Conservation (phyloP, 768 basidiomycete genomes). For the Mycena metata region DNA sequence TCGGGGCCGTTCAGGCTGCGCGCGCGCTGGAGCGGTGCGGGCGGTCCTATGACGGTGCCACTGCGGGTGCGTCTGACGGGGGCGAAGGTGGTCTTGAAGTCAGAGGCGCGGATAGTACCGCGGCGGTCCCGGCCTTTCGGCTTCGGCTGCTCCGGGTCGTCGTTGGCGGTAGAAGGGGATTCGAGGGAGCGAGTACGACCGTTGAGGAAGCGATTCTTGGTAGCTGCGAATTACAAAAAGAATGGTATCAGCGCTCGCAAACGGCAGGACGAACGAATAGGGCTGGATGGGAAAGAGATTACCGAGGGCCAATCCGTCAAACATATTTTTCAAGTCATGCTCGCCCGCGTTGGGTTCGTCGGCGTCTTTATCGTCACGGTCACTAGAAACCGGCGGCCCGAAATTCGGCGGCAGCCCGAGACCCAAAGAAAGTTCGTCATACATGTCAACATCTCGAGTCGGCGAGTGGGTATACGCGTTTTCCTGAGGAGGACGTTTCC, state of each 20-base stretch:
- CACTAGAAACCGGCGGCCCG: background rate
- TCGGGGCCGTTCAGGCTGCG: slow-evolving; percentile 21
- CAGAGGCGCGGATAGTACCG: slow-evolving; percentile 66
- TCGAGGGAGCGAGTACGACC: slow-evolving; percentile 43
- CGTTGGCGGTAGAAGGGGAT: slow-evolving; percentile 20
- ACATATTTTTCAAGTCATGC: slow-evolving; percentile 34
- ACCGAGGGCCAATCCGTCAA: slow-evolving; percentile 42
- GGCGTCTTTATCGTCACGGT: slow-evolving; percentile 11
- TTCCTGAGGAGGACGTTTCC: slow-evolving; percentile 33
- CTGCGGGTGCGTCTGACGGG: slow-evolving; percentile 53
- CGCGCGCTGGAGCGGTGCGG: slow-evolving; percentile 10
- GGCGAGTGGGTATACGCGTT: slow-evolving; percentile 29
- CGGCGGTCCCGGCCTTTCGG: slow-evolving; percentile 53
- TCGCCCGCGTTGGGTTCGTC: slow-evolving; percentile 2
- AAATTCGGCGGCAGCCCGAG: slow-evolving; percentile 8
- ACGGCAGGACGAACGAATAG: background rate
- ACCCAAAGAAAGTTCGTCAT: slow-evolving; percentile 29
- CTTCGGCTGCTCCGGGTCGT: slow-evolving; percentile 25
- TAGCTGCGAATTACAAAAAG: slow-evolving; percentile 19
- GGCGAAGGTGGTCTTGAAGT: slow-evolving; percentile 45
- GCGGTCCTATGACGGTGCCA: slow-evolving; percentile 50
- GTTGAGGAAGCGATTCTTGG: slow-evolving; percentile 26
- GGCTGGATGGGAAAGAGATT: background rate
- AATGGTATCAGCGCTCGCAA: background rate
- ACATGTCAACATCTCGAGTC: slow-evolving; percentile 41